Evolutionary conservation across 768 basidiomycete genomes (phyloP).

Genomic region (Russula vinacea): DNA sequence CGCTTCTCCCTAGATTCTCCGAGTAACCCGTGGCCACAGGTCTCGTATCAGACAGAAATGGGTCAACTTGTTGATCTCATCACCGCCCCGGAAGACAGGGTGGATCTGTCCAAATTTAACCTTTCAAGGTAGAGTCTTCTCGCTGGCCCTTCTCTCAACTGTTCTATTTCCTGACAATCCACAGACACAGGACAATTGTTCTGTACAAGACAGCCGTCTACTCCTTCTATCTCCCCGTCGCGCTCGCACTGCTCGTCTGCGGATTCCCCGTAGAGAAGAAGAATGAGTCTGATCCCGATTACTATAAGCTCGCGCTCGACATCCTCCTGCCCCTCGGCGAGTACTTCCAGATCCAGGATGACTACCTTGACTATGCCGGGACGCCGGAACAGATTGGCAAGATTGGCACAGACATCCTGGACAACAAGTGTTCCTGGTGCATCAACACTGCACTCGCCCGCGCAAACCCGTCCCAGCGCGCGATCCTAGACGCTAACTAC

Average conservation of each 20-base stretch:
- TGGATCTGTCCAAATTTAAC: constrained; percentile 87
- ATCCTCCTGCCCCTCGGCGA: constrained; percentile 92
- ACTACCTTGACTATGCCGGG: constrained; percentile 91
- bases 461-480: constrained; percentile 54
- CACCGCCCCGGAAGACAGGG: constrained; percentile 86
- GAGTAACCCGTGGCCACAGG: constrained; percentile 33
- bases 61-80: constrained; percentile 95
- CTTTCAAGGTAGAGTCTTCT: constrained; percentile 60
- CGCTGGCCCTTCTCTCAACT: no score
- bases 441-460: constrained; percentile 78
- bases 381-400: constrained; percentile 92
- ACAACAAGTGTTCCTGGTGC: constrained; percentile 99
- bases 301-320: constrained; percentile 69
- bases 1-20: background rate
- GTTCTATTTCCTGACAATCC: background rate
- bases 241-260: constrained; percentile 83
- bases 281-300: constrained; percentile 47
- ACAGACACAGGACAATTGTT: constrained; percentile 86
- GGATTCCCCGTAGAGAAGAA: constrained; percentile 53
- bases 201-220: constrained; percentile 98
- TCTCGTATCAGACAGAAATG: constrained; percentile 87
- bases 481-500: constrained; percentile 63
- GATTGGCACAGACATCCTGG: constrained; percentile 95
- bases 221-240: constrained; percentile 98
- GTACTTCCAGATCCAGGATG: constrained; percentile 99